phyloP scores from a whole-genome alignment of 768 basidiomycete genomes.

The Collybia nuda region DNA sequence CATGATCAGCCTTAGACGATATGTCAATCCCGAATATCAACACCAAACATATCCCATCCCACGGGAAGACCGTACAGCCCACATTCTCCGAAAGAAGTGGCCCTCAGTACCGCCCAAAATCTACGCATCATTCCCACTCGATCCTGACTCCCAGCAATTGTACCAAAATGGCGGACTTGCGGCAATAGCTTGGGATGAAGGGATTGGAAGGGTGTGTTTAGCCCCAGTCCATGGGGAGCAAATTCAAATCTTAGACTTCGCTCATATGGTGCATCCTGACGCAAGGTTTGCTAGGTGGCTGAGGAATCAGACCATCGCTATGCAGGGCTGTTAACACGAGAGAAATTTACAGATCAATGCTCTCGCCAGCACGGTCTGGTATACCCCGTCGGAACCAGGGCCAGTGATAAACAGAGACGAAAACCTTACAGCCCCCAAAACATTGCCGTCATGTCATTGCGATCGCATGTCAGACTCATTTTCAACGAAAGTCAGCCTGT shows the following conservation, averaged over 20 bases:
- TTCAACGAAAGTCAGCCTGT: no score
- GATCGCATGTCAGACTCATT: no score
- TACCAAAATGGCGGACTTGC: slow-evolving; percentile 31
- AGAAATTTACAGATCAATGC: no score
- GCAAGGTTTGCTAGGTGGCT: slow-evolving; percentile 28
- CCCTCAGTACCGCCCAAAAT: slow-evolving; percentile 13
- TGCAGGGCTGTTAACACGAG: background rate
- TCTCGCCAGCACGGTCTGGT: no score
- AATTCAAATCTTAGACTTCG: slow-evolving; percentile 52
- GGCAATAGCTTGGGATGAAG: slow-evolving; percentile 68
- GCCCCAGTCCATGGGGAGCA: slow-evolving; percentile 37
- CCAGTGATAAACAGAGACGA: no score
- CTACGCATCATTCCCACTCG: slow-evolving; percentile 10
- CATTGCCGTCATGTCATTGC: no score
- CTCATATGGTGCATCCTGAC: slow-evolving; percentile 25
- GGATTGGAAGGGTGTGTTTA: slow-evolving; percentile 57
- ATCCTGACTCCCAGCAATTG: slow-evolving; percentile 7
- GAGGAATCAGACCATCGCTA: slow-evolving; percentile 18
- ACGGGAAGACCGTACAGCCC: slow-evolving; percentile 6
- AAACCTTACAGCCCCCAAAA: no score
- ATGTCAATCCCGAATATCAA: slow-evolving; percentile 31
- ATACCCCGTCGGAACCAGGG: no score
- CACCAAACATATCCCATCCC: slow-evolving; percentile 1
- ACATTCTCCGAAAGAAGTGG: slow-evolving; percentile 20
- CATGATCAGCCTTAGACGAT: slow-evolving; percentile 35